A percentile compares a stretch with the other conserved stretches of the same genome.
These are phyloP conservation scores for Teratosphaeriaceae sp. DNA, from an alignment of 2,329 filamentous ascomycete species.

Conservation along the genomic window DNA sequence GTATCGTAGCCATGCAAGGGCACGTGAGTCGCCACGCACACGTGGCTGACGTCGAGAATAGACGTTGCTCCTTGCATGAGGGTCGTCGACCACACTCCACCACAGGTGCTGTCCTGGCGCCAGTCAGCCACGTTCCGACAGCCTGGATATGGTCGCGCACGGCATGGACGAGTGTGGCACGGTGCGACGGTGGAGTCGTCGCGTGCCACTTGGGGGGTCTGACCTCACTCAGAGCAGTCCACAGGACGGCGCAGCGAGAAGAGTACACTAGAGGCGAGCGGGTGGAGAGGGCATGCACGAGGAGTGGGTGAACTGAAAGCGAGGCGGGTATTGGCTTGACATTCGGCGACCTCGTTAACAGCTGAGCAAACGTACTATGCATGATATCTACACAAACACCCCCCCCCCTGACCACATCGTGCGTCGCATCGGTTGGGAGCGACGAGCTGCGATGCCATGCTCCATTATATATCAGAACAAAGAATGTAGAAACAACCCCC, in stretches of 20 bases:
- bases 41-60: no score
- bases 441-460: slow-evolving; percentile 1
- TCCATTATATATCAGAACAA: slow-evolving; percentile 4
- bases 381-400: slow-evolving; percentile 1
- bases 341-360: background rate
- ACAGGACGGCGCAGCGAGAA: no score
- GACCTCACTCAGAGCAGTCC: no score
- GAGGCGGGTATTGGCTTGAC: no score
- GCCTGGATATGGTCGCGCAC: background rate
- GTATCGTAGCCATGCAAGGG: no score
- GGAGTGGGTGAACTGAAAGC: no score
- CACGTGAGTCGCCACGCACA: no score
- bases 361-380: slow-evolving; percentile 4
- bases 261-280: no score
- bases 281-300: no score
- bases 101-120: background rate
- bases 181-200: background rate
- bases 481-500: slow-evolving; percentile 5
- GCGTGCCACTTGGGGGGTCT: background rate
- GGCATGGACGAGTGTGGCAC: background rate
- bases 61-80: background rate
- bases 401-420: background rate
- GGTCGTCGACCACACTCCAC: no score
- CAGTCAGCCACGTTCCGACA: background rate
- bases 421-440: background rate